These are phyloP conservation scores for Cucumis cinereus DNA, from an alignment of 306 rosid species.

Conservation along the genomic window DNA sequence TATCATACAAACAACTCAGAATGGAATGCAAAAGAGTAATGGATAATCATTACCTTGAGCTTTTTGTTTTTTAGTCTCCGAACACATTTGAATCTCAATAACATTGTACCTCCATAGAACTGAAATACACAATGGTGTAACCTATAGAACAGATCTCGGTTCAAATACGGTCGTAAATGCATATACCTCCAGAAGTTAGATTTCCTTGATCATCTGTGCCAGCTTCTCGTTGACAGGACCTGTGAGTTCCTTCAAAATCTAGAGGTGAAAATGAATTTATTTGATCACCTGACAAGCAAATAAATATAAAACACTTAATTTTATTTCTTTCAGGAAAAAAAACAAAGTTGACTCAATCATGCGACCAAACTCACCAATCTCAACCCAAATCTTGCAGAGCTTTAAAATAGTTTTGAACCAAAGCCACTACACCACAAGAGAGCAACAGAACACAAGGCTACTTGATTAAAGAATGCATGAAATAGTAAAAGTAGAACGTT, in stretches of 20 bases:
- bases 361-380: constrained; percentile 89
- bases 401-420: constrained; percentile 96
- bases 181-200: constrained; percentile 88
- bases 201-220: constrained; percentile 97
- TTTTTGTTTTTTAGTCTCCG: constrained; percentile 76
- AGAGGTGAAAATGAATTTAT: constrained; percentile 9
- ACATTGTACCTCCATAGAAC: too few relatives aligned
- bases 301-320: background rate
- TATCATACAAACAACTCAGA: background rate
- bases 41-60: constrained; percentile 55
- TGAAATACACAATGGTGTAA: too few relatives aligned
- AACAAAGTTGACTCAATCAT: constrained; percentile 61
- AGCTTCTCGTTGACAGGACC: constrained; percentile 89
- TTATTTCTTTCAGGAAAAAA: background rate
- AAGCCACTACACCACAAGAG: constrained; percentile 46
- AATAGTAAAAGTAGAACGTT: background rate
- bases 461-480: background rate
- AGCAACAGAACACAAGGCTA: background rate
- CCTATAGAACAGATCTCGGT: too few relatives aligned
- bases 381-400: constrained; percentile 97
- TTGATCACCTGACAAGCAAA: background rate
- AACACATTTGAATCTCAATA: too few relatives aligned
- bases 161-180: background rate
- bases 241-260: constrained; percentile 90
- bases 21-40: background rate